Percentiles rank a stretch among this genome's conserved stretches.
phyloP scores from a whole-genome alignment of 2,329 filamentous ascomycete species.

The Aspergillus hiratsukae region DNA sequence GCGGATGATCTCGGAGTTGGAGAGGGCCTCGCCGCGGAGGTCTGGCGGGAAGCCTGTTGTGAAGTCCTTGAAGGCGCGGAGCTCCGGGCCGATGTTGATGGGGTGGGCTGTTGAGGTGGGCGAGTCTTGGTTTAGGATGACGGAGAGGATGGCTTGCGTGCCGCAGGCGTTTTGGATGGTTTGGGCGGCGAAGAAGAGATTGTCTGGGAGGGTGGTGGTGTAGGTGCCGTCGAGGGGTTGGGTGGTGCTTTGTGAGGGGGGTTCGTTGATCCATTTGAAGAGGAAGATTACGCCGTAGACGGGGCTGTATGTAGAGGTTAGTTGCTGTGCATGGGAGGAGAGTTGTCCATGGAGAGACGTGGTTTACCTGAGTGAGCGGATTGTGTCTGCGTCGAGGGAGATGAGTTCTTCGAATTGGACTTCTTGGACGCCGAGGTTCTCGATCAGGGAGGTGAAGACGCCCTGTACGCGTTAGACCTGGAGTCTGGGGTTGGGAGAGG shows the following conservation, averaged over 20 bases:
- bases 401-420: conserved; percentile 97
- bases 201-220: conserved; percentile 68
- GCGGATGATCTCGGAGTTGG: conserved; percentile 66
- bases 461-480: conserved; percentile 52
- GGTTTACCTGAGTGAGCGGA: conserved; percentile 42
- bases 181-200: conserved; percentile 90
- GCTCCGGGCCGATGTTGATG: conserved; percentile 66
- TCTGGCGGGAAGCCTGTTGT: conserved; percentile 77
- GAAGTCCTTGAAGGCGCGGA: conserved; percentile 82
- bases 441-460: conserved; percentile 95
- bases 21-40: conserved; percentile 65
- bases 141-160: conserved; percentile 88
- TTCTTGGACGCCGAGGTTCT: conserved; percentile 83
- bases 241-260: conserved; percentile 53
- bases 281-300: conserved; percentile 97
- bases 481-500: neutral
- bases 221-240: conserved; percentile 73
- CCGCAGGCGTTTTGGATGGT: conserved; percentile 99
- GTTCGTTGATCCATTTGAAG: conserved; percentile 68
- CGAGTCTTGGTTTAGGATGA: conserved; percentile 75
- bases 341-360: neutral
- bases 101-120: conserved; percentile 21
- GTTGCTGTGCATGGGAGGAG: conserved; percentile 2
- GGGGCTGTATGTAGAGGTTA: conserved; percentile 46
- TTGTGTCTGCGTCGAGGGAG: conserved; percentile 69